Conservation (phyloP, 371 early-diverging fungal species). For the Zopfochytrium polystomum region DNA sequence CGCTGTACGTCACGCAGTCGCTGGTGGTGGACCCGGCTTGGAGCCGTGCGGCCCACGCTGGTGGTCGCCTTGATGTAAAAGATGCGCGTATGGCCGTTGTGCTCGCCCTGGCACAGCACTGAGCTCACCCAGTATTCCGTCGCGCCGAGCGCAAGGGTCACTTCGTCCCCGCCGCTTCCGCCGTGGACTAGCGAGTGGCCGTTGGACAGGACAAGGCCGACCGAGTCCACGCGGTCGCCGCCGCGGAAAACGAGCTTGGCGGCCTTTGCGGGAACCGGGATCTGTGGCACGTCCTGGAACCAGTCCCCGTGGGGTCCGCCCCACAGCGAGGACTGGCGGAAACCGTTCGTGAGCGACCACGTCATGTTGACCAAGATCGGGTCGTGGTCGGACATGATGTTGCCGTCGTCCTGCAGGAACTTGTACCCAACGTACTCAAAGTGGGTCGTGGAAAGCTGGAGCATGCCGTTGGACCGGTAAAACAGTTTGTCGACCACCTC, state of each 20-base stretch:
- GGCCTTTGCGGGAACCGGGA: neutral
- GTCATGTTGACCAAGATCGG: neutral
- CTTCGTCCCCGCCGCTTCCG: neutral
- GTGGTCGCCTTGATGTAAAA: neutral
- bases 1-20: neutral
- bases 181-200: neutral
- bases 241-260: neutral
- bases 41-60: neutral
- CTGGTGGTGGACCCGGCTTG: neutral
- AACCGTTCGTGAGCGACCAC: neutral
- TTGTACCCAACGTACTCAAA: slow-evolving; percentile 1
- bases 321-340: neutral
- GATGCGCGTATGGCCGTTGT: neutral
- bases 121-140: neutral
- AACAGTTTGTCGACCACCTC: slow-evolving; percentile 24
- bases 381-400: neutral
- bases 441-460: neutral
- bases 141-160: neutral
- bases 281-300: neutral
- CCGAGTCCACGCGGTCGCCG: neutral
- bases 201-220: neutral
- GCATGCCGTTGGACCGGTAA: slow-evolving; percentile 5
- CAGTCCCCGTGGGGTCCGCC: neutral
- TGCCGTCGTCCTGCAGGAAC: neutral
- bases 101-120: neutral